Evolutionary conservation across 441 rosid species (phyloP).

Genomic region (Pelargonium myrrhifolium): DNA sequence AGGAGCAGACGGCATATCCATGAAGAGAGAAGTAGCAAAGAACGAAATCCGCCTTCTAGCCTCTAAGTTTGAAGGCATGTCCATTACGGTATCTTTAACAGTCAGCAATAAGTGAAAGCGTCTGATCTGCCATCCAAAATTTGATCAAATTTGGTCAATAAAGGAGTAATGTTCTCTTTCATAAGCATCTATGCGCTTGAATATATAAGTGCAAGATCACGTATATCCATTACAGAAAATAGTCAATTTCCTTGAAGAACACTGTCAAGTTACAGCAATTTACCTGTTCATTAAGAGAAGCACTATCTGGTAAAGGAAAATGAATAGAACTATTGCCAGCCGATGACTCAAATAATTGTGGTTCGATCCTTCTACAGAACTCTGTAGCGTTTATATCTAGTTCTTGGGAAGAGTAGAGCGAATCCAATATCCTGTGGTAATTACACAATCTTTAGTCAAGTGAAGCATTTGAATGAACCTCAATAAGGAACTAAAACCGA

Average conservation of each 20-base stretch:
- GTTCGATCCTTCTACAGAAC: slow-evolving; percentile 48
- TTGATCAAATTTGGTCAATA: slow-evolving; percentile 21
- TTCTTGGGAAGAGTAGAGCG: slow-evolving; percentile 31
- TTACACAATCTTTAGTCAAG: slow-evolving; percentile 12
- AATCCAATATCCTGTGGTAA: slow-evolving; percentile 48
- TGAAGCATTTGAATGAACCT: slow-evolving; percentile 18
- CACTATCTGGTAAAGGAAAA: slow-evolving; percentile 78
- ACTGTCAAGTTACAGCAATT: neutral
- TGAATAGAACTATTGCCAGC: slow-evolving; percentile 44
- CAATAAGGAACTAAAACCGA: slow-evolving; percentile 17
- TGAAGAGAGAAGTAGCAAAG: slow-evolving; percentile 95
- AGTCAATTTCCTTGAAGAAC: slow-evolving; percentile 3
- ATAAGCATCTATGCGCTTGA: too few relatives aligned
- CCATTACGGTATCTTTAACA: slow-evolving; percentile 81
- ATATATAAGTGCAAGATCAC: neutral
- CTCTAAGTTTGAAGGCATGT: slow-evolving; percentile 79
- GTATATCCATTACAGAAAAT: neutral
- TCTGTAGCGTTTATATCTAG: slow-evolving; percentile 31
- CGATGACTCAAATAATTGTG: slow-evolving; percentile 65
- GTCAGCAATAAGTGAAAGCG: slow-evolving; percentile 74
- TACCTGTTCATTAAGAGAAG: slow-evolving; percentile 58
- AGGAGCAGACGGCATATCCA: slow-evolving; percentile 88
- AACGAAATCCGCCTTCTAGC: slow-evolving; percentile 87
- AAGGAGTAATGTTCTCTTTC: neutral
- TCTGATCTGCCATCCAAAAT: slow-evolving; percentile 52